Base-by-base conservation (phyloP, 805 yeast genomes). In the Candida golubevii region DNA sequence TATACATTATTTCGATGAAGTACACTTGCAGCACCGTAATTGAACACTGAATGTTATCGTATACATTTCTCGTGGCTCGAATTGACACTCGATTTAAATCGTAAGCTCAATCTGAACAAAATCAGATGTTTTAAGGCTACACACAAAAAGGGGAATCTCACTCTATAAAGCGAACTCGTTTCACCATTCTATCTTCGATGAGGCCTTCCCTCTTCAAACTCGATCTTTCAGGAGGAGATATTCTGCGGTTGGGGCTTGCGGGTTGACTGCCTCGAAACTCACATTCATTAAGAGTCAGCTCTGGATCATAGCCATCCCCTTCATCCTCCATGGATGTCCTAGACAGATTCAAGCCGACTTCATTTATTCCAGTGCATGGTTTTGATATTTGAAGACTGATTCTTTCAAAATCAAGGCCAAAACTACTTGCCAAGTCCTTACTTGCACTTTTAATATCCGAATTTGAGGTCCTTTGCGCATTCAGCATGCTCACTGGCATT, bases 91-190 rank as follows among this genome's bases (percentile, higher is more conserved):
- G 23, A 18, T 18, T 18, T 18, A 18, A 18, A 18, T 18, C 23
- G 23, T 3, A 3, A 18, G 23, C 23, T 18, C 23, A 18, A 18
- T 18, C 23, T 18, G 23, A 18, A 18, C 23, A 3, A 18, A 18
- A 18, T 3, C 4, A 18, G 23, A 18, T 18, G 23, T 18, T 18
- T 18, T 18, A 18, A 18, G 23, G 23, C 23, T 18, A 18, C 23
- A 3, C 23, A 18, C 23, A 18, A 18, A 18, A 18, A 18, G 23
- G 5, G 23, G 23, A 18, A 5, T 18, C 5, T 18, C 23, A 18
- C 23, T 18, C 23, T 3, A 54, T 63, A 44, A 67, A 69, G 37
- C 73, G 54, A 1, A 69, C 74, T 35, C 63, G 53, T 50, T 69
- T 67, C 8, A 51, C 53, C 10, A 47, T 48, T 37, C 46, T 41